Evolutionary conservation across 2,329 filamentous ascomycete species (phyloP), one percentile per base, ranked within the genome.

Genomic region (Trichoderma sp.): DNA sequence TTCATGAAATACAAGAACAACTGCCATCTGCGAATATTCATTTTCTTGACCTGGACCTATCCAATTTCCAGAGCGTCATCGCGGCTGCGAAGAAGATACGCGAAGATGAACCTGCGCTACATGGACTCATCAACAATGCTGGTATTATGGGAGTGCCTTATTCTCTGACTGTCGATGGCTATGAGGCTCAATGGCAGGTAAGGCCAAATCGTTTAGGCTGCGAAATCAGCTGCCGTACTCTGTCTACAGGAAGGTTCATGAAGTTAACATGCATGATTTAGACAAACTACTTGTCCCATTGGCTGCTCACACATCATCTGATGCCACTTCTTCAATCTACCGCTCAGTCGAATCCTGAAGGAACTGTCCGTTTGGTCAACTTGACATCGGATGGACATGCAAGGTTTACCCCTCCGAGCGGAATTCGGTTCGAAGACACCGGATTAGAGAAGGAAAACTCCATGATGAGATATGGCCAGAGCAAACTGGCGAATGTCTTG

Each of bases 401-500:
- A 7, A 50, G 4, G 60, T 71, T 78, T 38, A 35, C 77, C 29
- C 78, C 79, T 1, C 71, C 77, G 8, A 38, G 29, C 9, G 79
- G 78, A 5, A 80, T 80, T 38, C 73, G 67, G 5, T 80, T 80
- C 18, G 69, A 78, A 18, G 77, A 81, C 21, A 67, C 75, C 1
- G 35, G 60, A 1, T 59, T 79, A 4, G 67, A 76, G 18, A 75
- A 75, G 3, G 75, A 71, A 21, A 59, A 38, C 3, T 31, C 76
- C 11, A 76, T 76, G 75, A 41, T 35, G 38, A 82, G 86, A 21
- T 89, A 89, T 76, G 85, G 83, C 0, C 85, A 87, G 76, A 84
- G 83, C 53, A 89, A 89, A 77, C 80, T 89, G 1, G 88, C 88
- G 0, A 87, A 88, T 76, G 77, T 88, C 5, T 80, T 88, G 3